A percentile compares a stretch with the other conserved stretches of the same genome.
Conservation (phyloP, 2,329 filamentous ascomycete species). For the Cryphonectria radicalis region DNA sequence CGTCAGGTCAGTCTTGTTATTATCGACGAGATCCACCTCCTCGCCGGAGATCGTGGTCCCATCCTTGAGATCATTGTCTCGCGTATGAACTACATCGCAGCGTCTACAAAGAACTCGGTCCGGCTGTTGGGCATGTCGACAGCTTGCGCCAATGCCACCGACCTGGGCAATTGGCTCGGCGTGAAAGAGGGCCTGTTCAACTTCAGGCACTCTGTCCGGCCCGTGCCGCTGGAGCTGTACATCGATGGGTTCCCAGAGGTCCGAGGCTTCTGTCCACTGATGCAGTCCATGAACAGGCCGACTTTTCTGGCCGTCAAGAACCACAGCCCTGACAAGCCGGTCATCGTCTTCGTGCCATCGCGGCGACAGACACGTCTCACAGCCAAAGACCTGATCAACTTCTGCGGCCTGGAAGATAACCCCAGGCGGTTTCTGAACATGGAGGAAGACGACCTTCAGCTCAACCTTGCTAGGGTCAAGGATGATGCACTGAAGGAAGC, state of each 20-base stretch:
- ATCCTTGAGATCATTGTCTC: slow-evolving; percentile 97
- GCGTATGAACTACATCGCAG: slow-evolving; percentile 97
- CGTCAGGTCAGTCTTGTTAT: slow-evolving; percentile 94
- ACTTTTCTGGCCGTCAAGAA: slow-evolving; percentile 96
- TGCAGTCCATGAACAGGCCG: slow-evolving; percentile 99
- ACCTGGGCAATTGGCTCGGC: slow-evolving; percentile 94
- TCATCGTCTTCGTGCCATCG: slow-evolving; percentile 97
- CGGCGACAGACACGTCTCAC: slow-evolving; percentile 93
- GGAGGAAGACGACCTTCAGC: slow-evolving; percentile 89
- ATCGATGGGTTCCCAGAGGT: slow-evolving; percentile 98
- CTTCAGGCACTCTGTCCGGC: slow-evolving; percentile 94
- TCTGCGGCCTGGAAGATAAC: slow-evolving; percentile 98
- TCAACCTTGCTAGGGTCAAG: slow-evolving; percentile 88
- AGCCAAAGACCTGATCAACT: slow-evolving; percentile 94
- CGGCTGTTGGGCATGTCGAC: slow-evolving; percentile 98
- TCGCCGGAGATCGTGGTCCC: slow-evolving; percentile 95
- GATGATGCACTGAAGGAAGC: slow-evolving; percentile 92
- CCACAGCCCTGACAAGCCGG: slow-evolving; percentile 93
- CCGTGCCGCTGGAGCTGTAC: slow-evolving; percentile 92
- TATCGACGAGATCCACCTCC: slow-evolving; percentile 96
- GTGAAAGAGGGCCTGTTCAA: slow-evolving; percentile 97
- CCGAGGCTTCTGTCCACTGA: slow-evolving; percentile 92
- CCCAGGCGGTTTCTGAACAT: slow-evolving; percentile 90
- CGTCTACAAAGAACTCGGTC: slow-evolving; percentile 87
- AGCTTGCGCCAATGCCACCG: slow-evolving; percentile 92